Percentiles rank a stretch among this genome's conserved stretches.
Conservation (phyloP, 495 filamentous ascomycete species). For the Penicillium fimorum region DNA sequence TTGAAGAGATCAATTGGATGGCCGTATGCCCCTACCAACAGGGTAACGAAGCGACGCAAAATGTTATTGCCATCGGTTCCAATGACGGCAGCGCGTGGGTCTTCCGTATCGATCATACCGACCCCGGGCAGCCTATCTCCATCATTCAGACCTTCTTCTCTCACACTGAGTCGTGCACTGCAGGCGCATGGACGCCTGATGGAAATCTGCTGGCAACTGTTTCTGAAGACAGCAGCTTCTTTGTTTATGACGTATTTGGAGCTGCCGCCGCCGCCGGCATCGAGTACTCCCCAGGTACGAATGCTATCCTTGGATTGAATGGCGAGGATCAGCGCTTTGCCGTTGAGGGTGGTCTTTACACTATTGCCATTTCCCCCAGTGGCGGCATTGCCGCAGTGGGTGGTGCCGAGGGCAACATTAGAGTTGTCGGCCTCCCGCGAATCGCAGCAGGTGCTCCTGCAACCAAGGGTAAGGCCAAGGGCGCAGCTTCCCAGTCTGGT, state of each 20-base stretch:
- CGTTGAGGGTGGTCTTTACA: slow-evolving; percentile 88
- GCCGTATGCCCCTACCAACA: slow-evolving; percentile 65
- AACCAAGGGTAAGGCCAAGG: slow-evolving; percentile 27
- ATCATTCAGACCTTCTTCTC: slow-evolving; percentile 90
- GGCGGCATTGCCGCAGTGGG: slow-evolving; percentile 80
- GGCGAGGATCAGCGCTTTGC: slow-evolving; percentile 81
- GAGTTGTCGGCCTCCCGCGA: slow-evolving; percentile 79
- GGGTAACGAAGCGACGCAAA: slow-evolving; percentile 58
- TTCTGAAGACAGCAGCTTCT: slow-evolving; percentile 81
- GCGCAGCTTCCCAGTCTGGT: slow-evolving; percentile 32
- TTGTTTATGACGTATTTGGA: slow-evolving; percentile 91
- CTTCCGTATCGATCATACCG: slow-evolving; percentile 70
- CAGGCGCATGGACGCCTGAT: slow-evolving; percentile 86
- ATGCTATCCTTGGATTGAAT: slow-evolving; percentile 76
- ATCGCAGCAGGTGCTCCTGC: slow-evolving; percentile 43
- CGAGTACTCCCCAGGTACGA: slow-evolving; percentile 63
- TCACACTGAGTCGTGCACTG: slow-evolving; percentile 83
- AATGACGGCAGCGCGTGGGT: slow-evolving; percentile 96
- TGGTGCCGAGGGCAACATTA: slow-evolving; percentile 80
- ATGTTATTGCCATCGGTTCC: slow-evolving; percentile 86
- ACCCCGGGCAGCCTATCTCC: slow-evolving; percentile 60
- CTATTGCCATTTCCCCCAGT: slow-evolving; percentile 73
- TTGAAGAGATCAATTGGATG: slow-evolving; percentile 94
- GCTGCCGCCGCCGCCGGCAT: slow-evolving; percentile 74
- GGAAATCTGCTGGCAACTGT: slow-evolving; percentile 89